Conservation (phyloP, 2,329 filamentous ascomycete genomes). For the Venturia effusa region DNA sequence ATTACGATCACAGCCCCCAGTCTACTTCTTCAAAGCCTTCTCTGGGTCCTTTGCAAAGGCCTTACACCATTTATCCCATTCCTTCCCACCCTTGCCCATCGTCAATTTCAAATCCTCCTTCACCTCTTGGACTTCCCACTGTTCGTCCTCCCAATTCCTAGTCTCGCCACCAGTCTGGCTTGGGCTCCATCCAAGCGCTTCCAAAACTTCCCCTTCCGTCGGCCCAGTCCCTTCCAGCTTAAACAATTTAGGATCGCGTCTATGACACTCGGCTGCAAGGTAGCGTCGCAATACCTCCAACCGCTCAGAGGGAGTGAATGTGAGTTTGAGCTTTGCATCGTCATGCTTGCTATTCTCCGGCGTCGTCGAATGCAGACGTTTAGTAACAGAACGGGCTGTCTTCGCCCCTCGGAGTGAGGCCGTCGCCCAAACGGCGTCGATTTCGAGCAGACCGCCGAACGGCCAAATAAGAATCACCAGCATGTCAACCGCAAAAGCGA, state of each 20-base stretch:
- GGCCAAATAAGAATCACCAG: constrained; percentile 26
- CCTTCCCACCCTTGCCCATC: constrained; percentile 29
- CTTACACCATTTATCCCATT: constrained; percentile 31
- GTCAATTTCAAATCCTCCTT: constrained; percentile 30
- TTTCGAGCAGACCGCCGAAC: constrained; percentile 26
- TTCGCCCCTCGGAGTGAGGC: constrained; percentile 36
- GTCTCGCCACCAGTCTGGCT: constrained; percentile 21
- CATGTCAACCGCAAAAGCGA: constrained; percentile 24
- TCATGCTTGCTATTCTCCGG: constrained; percentile 10
- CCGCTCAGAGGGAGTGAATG: constrained; percentile 25
- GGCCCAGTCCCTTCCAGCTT: constrained; percentile 20
- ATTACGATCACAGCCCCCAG: neutral
- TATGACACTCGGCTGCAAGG: constrained; percentile 29
- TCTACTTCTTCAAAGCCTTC: constrained; percentile 28
- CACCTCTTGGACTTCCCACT: constrained; percentile 31
- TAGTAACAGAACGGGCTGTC: constrained; percentile 28
- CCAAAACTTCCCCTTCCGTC: constrained; percentile 29
- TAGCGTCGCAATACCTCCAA: constrained; percentile 29
- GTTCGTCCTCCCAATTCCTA: constrained; percentile 34
- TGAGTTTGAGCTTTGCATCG: constrained; percentile 22
- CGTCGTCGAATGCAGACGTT: constrained; percentile 21
- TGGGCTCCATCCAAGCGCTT: constrained; percentile 34
- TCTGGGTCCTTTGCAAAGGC: constrained; percentile 28
- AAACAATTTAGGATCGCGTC: constrained; percentile 26
- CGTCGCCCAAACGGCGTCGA: constrained; percentile 27